Evolutionary conservation across 495 filamentous ascomycete genomes (phyloP).

Genomic region (Aspergillus cavernicola): DNA sequence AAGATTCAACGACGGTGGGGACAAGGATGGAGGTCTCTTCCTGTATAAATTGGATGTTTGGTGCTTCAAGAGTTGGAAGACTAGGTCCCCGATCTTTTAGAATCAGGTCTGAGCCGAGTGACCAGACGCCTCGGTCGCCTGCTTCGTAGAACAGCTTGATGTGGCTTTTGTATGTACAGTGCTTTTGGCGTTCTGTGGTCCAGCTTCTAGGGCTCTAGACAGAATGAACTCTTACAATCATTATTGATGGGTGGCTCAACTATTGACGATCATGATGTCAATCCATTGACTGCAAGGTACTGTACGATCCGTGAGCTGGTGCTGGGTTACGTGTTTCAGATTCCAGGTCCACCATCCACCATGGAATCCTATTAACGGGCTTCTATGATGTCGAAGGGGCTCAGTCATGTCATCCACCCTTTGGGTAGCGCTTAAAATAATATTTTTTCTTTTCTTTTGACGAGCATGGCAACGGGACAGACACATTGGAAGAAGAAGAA

Average conservation of each 20-base stretch:
- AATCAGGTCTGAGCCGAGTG: conserved; percentile 29
- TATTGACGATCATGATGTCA: conserved; percentile 16
- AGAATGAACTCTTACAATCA: no score
- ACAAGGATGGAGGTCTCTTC: conserved; percentile 24
- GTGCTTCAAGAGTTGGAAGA: conserved; percentile 9
- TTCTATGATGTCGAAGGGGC: no score
- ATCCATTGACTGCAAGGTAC: not conserved
- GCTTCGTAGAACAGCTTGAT: conserved; percentile 33
- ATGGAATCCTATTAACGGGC: not conserved
- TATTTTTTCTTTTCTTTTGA: no score
- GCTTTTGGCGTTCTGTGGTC: conserved; percentile 19
- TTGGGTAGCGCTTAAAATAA: no score
- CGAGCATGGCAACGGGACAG: no score
- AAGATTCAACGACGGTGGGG: conserved; percentile 19
- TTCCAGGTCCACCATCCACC: not conserved
- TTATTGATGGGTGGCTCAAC: conserved; percentile 25
- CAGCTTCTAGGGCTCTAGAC: no score
- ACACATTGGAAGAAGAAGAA: not conserved
- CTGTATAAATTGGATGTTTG: conserved; percentile 20
- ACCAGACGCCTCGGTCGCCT: conserved; percentile 30
- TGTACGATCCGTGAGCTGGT: not conserved
- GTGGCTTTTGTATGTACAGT: conserved; percentile 29
- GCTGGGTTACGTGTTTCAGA: not conserved
- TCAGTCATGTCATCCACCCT: no score
- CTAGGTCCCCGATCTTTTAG: conserved; percentile 21